Conservation (phyloP, 192 early-diverging fungal species). For the Rhizoclosmatium sp. region DNA sequence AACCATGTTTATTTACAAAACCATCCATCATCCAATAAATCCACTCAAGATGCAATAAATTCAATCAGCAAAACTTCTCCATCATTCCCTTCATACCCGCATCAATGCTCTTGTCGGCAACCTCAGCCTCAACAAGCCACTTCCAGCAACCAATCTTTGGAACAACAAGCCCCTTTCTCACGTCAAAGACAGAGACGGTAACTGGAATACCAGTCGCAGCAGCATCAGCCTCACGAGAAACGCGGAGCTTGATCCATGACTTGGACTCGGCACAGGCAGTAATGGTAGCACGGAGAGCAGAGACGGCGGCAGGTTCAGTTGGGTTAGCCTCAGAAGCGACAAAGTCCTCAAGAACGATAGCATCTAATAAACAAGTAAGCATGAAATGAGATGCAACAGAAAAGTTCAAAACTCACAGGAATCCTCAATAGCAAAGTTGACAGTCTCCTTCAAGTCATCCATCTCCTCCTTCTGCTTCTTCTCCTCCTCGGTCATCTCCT, state of each 20-base stretch:
- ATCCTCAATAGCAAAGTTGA: slow-evolving; percentile 39
- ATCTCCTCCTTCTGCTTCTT: slow-evolving; percentile 21
- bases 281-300: not conserved
- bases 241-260: slow-evolving; percentile 22
- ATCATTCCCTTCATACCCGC: slow-evolving; percentile 29
- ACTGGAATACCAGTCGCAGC: not conserved
- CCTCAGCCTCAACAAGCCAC: slow-evolving; percentile 10
- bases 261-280: not conserved
- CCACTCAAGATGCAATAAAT: too few species aligned
- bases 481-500: slow-evolving; percentile 4
- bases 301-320: not conserved
- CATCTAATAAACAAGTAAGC: not conserved
- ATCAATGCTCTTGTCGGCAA: not conserved
- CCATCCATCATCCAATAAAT: not conserved
- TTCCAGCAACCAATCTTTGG: slow-evolving; percentile 37
- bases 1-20: not conserved
- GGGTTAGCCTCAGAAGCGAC: not conserved
- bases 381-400: not conserved
- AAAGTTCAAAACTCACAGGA: slow-evolving; percentile 31
- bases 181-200: slow-evolving; percentile 33
- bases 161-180: slow-evolving; percentile 18
- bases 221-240: slow-evolving; percentile 9
- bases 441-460: slow-evolving; percentile 27
- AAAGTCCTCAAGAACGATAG: slow-evolving; percentile 5
- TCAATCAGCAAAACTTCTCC: slow-evolving; percentile 21